phyloP scores from a whole-genome alignment of 164 flowering plant species.

The Amborella trichopoda region DNA sequence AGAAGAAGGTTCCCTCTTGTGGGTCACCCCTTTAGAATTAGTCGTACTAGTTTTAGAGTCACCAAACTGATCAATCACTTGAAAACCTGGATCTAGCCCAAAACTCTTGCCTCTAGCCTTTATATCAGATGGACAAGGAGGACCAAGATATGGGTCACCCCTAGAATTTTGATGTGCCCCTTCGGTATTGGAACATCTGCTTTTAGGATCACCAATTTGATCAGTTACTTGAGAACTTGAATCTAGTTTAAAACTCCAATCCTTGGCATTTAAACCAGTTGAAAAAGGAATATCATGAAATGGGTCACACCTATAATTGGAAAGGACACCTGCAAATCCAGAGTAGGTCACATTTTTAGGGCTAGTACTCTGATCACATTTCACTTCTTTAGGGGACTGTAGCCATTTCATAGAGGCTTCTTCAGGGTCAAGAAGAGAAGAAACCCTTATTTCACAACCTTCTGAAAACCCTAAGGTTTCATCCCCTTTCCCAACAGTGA shows the following conservation, averaged over 20 bases:
- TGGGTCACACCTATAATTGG: too few species aligned
- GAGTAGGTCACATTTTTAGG: neutral
- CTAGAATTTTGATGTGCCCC: too few species aligned
- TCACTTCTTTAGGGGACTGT: conserved; percentile 33
- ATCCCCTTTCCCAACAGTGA: conserved; percentile 33
- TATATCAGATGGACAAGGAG: too few species aligned
- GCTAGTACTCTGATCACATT: too few species aligned
- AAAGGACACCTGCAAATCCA: neutral
- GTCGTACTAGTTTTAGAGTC: too few species aligned
- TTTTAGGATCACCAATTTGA: neutral
- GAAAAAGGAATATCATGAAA: too few species aligned
- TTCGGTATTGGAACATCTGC: neutral
- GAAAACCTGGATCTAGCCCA: too few species aligned
- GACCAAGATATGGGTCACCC: too few species aligned
- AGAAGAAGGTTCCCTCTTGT: too few species aligned
- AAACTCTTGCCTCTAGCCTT: too few species aligned
- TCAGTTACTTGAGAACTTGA: neutral
- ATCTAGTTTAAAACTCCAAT: neutral
- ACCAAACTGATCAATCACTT: too few species aligned
- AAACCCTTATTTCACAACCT: conserved; percentile 12
- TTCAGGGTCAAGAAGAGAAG: conserved; percentile 26
- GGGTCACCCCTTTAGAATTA: too few species aligned
- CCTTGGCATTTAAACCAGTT: neutral
- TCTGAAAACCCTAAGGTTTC: conserved; percentile 4
- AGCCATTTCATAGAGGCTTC: conserved; percentile 73